These are phyloP conservation scores for Crucibulum laeve DNA, from an alignment of 768 basidiomycete genomes.

Conservation along the genomic window DNA sequence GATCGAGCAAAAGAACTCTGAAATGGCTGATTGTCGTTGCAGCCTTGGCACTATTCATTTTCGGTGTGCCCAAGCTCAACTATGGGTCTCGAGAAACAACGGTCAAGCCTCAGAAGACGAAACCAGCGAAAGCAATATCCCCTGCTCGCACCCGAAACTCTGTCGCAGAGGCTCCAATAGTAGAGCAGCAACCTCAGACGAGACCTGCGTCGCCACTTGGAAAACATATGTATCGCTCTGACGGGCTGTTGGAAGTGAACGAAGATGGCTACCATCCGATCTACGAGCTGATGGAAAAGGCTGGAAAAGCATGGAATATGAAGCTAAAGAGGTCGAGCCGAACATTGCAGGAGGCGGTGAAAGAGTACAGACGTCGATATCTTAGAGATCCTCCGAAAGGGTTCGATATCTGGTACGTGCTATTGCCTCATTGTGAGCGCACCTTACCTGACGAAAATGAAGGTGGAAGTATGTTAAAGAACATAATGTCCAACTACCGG, in stretches of 20 bases:
- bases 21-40: no score
- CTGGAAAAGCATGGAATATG: constrained; percentile 56
- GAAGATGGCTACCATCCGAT: constrained; percentile 64
- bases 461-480: constrained; percentile 59
- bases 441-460: neutral
- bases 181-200: no score
- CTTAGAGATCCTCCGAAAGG: constrained; percentile 78
- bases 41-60: no score
- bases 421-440: neutral
- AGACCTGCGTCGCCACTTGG: constrained; percentile 15
- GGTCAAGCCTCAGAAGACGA: no score
- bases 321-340: constrained; percentile 68
- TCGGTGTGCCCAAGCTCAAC: no score
- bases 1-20: no score
- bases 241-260: constrained; percentile 38
- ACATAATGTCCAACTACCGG: constrained; percentile 72
- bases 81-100: no score
- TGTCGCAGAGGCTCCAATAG: no score
- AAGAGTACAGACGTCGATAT: constrained; percentile 75
- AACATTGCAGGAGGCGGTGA: constrained; percentile 68
- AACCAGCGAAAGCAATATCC: no score
- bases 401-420: constrained; percentile 80
- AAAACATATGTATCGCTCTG: constrained; percentile 27
- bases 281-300: constrained; percentile 65
- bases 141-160: no score